Base-by-base conservation (phyloP, 2,329 filamentous ascomycete genomes). In the Ascochyta rabiei region DNA sequence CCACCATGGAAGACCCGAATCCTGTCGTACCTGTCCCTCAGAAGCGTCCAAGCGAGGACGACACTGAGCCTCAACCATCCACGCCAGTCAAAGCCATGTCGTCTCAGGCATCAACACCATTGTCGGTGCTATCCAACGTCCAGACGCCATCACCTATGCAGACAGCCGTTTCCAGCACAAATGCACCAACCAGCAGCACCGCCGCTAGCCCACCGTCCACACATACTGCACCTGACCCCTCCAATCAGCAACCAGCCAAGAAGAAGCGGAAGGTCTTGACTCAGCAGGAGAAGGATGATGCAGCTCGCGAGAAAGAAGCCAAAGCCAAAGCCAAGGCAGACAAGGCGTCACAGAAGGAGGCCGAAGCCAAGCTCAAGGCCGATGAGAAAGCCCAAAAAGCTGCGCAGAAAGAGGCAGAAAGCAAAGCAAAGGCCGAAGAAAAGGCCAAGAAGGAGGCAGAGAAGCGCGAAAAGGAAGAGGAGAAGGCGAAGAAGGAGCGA, bases 231-330 rank as follows among this genome's bases (percentile, higher is more conserved):
- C 16, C 26, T 7, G 15, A 12, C 21, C 49, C 61, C 9, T 63
- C 53, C 46, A 59, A 56, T 24, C 53, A 63, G 26, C 68, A 71
- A 34, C 71, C 79, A 23, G 68, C 73, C 13, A 82, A 81, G 66
- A 65, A 75, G 35, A 81, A 81, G 64, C 63, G 75, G 34, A 66
- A 76, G 48, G 79, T 76, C 53, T 59, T 80, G 39, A 80, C 77
- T 1, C 57, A 67, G 30, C 60, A 75, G 45, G 79, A 81, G 60
- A 79, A 79, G 53, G 72, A 78, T 23, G 67, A 74, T 30, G 64
- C 73, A 44, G 64, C 60, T 6, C 59, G 71, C 2, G 74, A 76
- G 28, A 77, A 76, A 45, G 76, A 77, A 42, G 70, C 67, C 3
- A 76, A 72, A 46, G 69, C 69, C 3, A 71, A 71, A 42, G 70